These are phyloP conservation scores for Cicer cuneatum DNA, from an alignment of 306 rosid genomes.

Conservation along the genomic window DNA sequence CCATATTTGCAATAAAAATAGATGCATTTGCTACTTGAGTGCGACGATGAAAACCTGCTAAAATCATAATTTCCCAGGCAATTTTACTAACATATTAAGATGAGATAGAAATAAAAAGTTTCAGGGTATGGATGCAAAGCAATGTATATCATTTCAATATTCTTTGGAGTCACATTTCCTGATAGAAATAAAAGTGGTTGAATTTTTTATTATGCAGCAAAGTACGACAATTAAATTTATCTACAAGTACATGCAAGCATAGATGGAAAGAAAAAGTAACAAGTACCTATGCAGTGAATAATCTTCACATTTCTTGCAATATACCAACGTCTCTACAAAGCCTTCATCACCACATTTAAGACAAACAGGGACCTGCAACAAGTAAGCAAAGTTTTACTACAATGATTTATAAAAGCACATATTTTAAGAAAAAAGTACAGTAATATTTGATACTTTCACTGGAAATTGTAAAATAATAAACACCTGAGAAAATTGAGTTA, in stretches of 20 bases:
- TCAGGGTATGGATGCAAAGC: constrained; percentile 5
- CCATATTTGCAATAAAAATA: too few relatives aligned
- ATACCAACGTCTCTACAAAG: constrained; percentile 39
- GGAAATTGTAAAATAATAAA: constrained; percentile 7
- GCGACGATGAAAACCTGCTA: too few relatives aligned
- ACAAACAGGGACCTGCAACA: constrained; percentile 51
- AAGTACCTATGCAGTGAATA: constrained; percentile 49
- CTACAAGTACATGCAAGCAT: not conserved
- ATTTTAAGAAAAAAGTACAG: not conserved
- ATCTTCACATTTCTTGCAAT: constrained; percentile 44
- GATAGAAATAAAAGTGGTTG: not conserved
- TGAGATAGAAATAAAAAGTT: not conserved
- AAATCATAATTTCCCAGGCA: too few relatives aligned
- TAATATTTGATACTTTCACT: constrained; percentile 5
- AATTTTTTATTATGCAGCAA: not conserved
- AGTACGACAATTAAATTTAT: constrained; percentile 16
- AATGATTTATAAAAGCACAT: constrained; percentile 12
- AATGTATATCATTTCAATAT: constrained; percentile 4
- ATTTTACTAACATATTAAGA: not conserved
- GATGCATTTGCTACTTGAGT: too few relatives aligned
- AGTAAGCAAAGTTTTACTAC: not conserved
- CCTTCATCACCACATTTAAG: constrained; percentile 46
- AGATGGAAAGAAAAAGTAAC: not conserved
- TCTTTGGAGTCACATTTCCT: not conserved
- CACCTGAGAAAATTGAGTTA: constrained; percentile 36